phyloP scores from a whole-genome alignment of 805 yeast genomes.

The Clavispora asparagi region DNA sequence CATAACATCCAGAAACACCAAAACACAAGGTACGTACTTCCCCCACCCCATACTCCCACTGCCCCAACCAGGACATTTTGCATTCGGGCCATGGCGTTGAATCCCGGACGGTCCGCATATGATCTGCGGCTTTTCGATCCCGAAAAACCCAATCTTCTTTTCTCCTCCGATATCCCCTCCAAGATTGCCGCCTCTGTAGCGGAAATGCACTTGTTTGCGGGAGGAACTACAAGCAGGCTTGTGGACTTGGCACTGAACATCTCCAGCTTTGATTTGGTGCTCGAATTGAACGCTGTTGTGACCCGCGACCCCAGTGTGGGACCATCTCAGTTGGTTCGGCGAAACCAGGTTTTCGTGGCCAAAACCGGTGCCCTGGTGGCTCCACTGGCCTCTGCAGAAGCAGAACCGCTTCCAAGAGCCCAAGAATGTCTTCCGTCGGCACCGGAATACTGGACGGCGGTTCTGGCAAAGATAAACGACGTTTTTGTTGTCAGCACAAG shows the following conservation, averaged over 20 bases:
- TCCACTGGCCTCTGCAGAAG: neutral
- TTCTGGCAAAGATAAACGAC: constrained; percentile 19
- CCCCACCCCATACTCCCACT: neutral
- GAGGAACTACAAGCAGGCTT: constrained; percentile 9
- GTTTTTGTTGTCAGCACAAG: constrained; percentile 29
- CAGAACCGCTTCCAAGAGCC: neutral
- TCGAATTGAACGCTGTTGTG: constrained; percentile 32
- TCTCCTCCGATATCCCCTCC: constrained; percentile 31
- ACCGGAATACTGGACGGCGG: constrained; percentile 2
- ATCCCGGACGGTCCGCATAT: neutral
- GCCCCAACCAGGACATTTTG: neutral
- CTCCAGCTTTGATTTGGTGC: constrained; percentile 20
- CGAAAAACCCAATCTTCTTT: constrained; percentile 33
- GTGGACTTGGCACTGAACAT: constrained; percentile 15
- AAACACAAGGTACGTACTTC: neutral
- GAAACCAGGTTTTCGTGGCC: constrained; percentile 31
- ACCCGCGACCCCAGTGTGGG: constrained; percentile 23
- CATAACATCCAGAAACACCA: neutral
- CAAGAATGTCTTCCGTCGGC: neutral
- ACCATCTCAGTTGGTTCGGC: constrained; percentile 30
- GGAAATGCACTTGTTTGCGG: constrained; percentile 9
- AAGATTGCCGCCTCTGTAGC: constrained; percentile 16
- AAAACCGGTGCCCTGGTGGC: constrained; percentile 9
- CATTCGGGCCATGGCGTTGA: neutral
- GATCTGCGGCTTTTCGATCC: constrained; percentile 19